Base-by-base conservation (phyloP, 805 yeast genomes). In the Candida montana region DNA sequence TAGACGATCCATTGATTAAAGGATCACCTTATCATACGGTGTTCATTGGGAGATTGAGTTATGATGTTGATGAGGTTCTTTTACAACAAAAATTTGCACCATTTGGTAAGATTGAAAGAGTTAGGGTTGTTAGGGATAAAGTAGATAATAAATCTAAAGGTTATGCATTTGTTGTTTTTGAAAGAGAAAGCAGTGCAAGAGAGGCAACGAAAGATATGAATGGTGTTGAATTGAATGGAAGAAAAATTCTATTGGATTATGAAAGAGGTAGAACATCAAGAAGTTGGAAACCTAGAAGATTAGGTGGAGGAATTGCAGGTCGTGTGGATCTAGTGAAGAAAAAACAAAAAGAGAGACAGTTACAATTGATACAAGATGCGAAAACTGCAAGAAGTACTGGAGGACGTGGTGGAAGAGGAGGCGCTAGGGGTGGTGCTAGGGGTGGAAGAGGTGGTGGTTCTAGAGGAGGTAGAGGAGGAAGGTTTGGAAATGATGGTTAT, bases 251-350 rank as follows among this genome's bases (percentile, higher is more conserved):
- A n/a, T 84, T 81, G 2, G 95, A 85, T 54, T 72, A 77, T 35
- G 93, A 83, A 55, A 60, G 91, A 44, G 84, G 88, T 2, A 63
- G 93, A 35, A 60, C 77, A 1, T 72, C 75, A 13, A 73, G 81
- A 41, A 74, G 71, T 49, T 85, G 90, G 83, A 72, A 70, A 41
- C 93, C 95, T 1, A 58, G 83, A 51, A 59, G 91, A 44, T 66
- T 91, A 3, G 96, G 96, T 1, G 97, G 97, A 4, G 97, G 97
- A 0, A 62, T 85, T n/a, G 97, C 97, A 4, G 96, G 96, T 2
- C 68, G 93, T 41, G 78, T 79, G 38, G 80, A 80, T 54, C 70
- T 78, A 3, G 65, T 61, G 45, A 58, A 48, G 33, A 51, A 51
- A n/a, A 44, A 33, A 20, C 38, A 40, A 32, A 51, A 45, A 16